phyloP scores from a whole-genome alignment of 176 grass and related monocot genomes.

The Lolium multiflorum region DNA sequence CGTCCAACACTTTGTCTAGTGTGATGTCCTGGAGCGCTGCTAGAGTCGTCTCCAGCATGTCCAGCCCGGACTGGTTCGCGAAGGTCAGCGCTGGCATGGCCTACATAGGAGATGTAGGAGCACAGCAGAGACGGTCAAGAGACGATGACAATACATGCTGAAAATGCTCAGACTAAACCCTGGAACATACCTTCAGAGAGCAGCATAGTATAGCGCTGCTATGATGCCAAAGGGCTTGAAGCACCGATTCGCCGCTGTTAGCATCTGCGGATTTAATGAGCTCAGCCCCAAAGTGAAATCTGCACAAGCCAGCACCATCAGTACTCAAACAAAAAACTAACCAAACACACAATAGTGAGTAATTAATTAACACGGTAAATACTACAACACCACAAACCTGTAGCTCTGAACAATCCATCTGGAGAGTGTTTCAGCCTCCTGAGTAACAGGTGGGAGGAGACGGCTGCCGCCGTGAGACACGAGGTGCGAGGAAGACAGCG shows the following conservation, averaged over 20 bases:
- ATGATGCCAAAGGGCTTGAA: slow-evolving; percentile 84
- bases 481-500: slow-evolving; percentile 57
- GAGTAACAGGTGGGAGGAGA: slow-evolving; percentile 29
- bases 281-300: slow-evolving; percentile 78
- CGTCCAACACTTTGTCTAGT: slow-evolving; percentile 73
- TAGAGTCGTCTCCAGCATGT: slow-evolving; percentile 91
- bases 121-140: not conserved
- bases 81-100: slow-evolving; percentile 75
- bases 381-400: slow-evolving; percentile 49
- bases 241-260: slow-evolving; percentile 30
- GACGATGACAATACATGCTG: not conserved
- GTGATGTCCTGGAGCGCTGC: slow-evolving; percentile 74
- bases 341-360: not conserved
- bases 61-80: slow-evolving; percentile 86
- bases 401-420: slow-evolving; percentile 90
- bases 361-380: no score
- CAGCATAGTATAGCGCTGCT: slow-evolving; percentile 76
- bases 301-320: slow-evolving; percentile 38
- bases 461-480: slow-evolving; percentile 19
- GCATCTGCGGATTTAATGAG: slow-evolving; percentile 52
- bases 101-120: slow-evolving; percentile 35
- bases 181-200: slow-evolving; percentile 70
- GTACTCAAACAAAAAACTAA: not conserved
- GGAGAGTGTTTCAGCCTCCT: slow-evolving; percentile 74
- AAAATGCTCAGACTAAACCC: not conserved